phyloP scores from a whole-genome alignment of 345 rosid species.

The rapeseed (Brassica napus) region DNA sequence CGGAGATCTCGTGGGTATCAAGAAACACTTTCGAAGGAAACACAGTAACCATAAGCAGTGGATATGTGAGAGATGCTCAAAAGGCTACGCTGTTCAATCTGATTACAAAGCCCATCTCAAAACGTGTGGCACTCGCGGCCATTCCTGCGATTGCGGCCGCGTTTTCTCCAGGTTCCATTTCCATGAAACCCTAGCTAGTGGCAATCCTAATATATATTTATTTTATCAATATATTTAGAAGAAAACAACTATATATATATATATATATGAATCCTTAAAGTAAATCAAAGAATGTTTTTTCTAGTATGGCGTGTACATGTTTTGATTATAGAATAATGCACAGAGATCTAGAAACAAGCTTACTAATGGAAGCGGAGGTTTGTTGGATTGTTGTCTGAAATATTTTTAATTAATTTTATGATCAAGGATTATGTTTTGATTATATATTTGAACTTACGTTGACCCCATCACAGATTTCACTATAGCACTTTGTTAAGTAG shows the following conservation, averaged over 20 bases:
- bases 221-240: not conserved
- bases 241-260: not conserved
- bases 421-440: constrained; percentile 26
- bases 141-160: constrained; percentile 97
- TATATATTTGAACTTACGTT: constrained; percentile 29
- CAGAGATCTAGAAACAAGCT: constrained; percentile 23
- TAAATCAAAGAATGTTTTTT: constrained; percentile 39
- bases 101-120: constrained; percentile 99
- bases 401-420: not conserved
- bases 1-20: constrained; percentile 97
- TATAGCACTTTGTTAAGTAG: constrained; percentile 25
- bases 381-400: constrained; percentile 24
- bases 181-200: constrained; percentile 30
- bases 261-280: constrained; percentile 28
- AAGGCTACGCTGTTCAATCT: constrained; percentile 96
- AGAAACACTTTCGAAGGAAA: constrained; percentile 91
- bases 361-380: constrained; percentile 25
- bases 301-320: constrained; percentile 37
- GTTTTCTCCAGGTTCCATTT: constrained; percentile 82
- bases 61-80: constrained; percentile 90
- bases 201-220: not conserved
- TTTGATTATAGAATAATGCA: constrained; percentile 16
- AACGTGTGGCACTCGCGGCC: constrained; percentile 98
- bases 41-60: constrained; percentile 95
- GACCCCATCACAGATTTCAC: constrained; percentile 33